Evolutionary conservation across 371 early-diverging fungal genomes (phyloP), one percentile per base, ranked within the genome.

Genomic region (Mucor lusitanicus): DNA sequence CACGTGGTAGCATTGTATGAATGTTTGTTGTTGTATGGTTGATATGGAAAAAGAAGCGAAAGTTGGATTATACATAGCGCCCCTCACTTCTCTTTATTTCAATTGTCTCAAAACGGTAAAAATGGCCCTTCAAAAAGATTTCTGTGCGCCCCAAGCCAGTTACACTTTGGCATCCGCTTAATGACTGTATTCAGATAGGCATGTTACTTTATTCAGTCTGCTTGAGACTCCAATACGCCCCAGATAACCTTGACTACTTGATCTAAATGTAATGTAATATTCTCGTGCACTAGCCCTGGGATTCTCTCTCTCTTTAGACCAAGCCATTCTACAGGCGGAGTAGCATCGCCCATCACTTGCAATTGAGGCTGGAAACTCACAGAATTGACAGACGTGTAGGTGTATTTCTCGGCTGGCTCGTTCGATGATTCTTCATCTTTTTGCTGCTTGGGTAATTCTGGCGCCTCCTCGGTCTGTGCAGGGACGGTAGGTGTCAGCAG

Each of bases 251-350:
- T 57, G 3, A 59, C 46, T 3, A 72, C 4, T 25, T 65, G 46
- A 63, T 85, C 84, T 25, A 87, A 64, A 54, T 72, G 74, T 23
- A 85, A 33, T 3, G 85, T 84, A 11, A 87, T 65, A 55, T 76
- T 71, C 71, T 80, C 80, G 64, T 87, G 87, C 15, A 85, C 75
- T 19, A 85, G 48, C 4, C 76, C 86, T 15, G 88, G 88, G 5
- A 88, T 62, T 28, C 79, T 77, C 58, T 85, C 85, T 63, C 85
- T 73, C 62, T 80, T 82, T 4, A 88, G 65, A 9, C 87, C 87
- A 3, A 86, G 66, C 88, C 88, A 88, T 72, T 88, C 88, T 7
- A 88, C 79, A 23, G 88, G 86, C 15, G 88, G 88, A 6, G 88
- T 88, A 0, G 88, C 88, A 62, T 88, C 88, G 1, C 85, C 88